These are phyloP conservation scores for Trypanosoma theileri DNA, from an alignment of 208 protist genomes.

Conservation along the genomic window DNA sequence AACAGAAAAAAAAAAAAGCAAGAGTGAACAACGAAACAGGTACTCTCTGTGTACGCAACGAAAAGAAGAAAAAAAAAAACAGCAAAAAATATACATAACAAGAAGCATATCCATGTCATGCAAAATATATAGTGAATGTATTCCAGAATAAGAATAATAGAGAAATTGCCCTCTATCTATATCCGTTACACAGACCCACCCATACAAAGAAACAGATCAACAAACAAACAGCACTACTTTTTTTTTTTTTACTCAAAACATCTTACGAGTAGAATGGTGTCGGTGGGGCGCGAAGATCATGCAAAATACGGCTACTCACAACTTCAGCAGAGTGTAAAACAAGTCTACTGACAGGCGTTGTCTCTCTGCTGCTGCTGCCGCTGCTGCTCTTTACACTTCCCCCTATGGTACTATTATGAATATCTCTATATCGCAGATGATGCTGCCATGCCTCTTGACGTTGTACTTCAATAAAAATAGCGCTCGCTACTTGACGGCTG, in stretches of 20 bases:
- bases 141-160: not conserved
- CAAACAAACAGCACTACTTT: conserved; percentile 3
- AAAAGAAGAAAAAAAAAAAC: conserved; percentile 9
- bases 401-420: not conserved
- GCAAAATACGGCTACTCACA: not conserved
- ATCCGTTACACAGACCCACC: not conserved
- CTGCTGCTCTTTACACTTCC: no score
- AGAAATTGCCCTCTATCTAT: no score
- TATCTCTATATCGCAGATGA: conserved; percentile 18
- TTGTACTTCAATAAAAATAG: conserved; percentile 27
- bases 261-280: conserved; percentile 5
- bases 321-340: conserved; percentile 1
- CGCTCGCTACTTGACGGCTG: conserved; percentile 15
- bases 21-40: no score
- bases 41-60: no score
- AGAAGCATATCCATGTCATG: no score
- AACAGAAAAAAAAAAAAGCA: no score
- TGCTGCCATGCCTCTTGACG: conserved; percentile 18
- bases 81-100: not conserved
- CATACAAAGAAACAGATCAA: not conserved
- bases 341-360: no score
- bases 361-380: no score
- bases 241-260: not conserved
- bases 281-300: not conserved
- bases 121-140: no score